phyloP scores from a whole-genome alignment of 192 early-diverging fungal genomes.

The Pilaira anomala region DNA sequence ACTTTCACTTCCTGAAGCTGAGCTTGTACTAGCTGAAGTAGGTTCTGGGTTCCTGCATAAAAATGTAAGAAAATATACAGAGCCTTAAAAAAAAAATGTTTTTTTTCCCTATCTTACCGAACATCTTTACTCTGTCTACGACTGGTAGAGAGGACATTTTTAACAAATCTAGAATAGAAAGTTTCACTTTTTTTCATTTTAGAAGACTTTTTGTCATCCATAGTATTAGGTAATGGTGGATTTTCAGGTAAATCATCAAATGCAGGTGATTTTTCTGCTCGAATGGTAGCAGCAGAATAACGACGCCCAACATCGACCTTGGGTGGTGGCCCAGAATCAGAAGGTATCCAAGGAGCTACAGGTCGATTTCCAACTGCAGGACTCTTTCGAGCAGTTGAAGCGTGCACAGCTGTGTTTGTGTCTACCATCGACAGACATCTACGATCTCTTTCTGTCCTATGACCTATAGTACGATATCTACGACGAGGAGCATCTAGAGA shows the following conservation, averaged over 20 bases:
- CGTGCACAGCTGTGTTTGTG: neutral
- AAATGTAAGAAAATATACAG: neutral
- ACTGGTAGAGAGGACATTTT: slow-evolving; percentile 18
- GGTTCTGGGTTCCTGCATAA: neutral
- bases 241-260: slow-evolving; percentile 6
- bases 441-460: slow-evolving; percentile 16
- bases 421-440: slow-evolving; percentile 30
- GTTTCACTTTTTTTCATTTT: slow-evolving; percentile 29
- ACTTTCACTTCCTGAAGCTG: neutral
- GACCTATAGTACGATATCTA: slow-evolving; percentile 21
- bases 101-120: too few species aligned
- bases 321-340: neutral
- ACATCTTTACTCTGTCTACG: slow-evolving; percentile 8
- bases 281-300: slow-evolving; percentile 15
- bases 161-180: slow-evolving; percentile 25
- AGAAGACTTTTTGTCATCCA: slow-evolving; percentile 6
- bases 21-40: neutral
- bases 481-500: slow-evolving; percentile 20
- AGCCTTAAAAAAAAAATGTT: neutral
- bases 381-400: neutral
- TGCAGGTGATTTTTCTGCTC: slow-evolving; percentile 10
- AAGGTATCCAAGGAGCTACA: slow-evolving; percentile 14
- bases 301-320: neutral
- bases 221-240: neutral
- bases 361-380: neutral